These are phyloP conservation scores for Mycena sp. DNA, from an alignment of 1,284 basidiomycete species.

Conservation along the genomic window DNA sequence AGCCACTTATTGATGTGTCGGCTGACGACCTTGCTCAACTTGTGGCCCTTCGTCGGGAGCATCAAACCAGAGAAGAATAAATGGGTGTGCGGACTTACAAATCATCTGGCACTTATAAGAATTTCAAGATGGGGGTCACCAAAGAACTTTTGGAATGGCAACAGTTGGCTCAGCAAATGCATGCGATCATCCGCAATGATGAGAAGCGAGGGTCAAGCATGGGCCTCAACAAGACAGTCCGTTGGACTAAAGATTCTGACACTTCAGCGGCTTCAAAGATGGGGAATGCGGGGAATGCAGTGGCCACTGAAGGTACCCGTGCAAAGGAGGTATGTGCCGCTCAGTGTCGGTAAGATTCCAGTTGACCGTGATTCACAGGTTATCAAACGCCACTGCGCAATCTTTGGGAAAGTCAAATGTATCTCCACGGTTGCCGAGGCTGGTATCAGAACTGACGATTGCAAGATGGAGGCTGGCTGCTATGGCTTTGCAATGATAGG, in stretches of 20 bases:
- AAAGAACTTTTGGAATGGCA: background rate
- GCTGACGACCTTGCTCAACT: background rate
- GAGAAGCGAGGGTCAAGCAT: background rate
- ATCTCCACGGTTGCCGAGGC: background rate
- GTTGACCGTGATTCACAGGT: too few relatives aligned
- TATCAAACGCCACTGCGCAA: too few relatives aligned
- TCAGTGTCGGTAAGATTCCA: too few relatives aligned
- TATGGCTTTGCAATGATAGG: background rate
- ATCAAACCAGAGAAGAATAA: background rate
- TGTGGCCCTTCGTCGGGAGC: background rate
- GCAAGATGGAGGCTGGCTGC: background rate
- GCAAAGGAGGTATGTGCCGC: background rate
- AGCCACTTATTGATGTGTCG: background rate
- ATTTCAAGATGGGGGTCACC: background rate
- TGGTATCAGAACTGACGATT: background rate
- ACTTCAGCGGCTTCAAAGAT: background rate
- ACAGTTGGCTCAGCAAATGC: background rate
- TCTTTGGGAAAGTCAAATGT: background rate
- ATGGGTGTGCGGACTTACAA: conserved; percentile 5
- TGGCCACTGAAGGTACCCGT: background rate
- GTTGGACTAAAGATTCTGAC: background rate
- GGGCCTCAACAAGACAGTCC: background rate
- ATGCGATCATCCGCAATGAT: background rate
- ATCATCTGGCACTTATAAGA: background rate
- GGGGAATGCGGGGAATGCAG: background rate